Conservation (phyloP, 805 yeast species). For the Nakazawaea holstii region DNA sequence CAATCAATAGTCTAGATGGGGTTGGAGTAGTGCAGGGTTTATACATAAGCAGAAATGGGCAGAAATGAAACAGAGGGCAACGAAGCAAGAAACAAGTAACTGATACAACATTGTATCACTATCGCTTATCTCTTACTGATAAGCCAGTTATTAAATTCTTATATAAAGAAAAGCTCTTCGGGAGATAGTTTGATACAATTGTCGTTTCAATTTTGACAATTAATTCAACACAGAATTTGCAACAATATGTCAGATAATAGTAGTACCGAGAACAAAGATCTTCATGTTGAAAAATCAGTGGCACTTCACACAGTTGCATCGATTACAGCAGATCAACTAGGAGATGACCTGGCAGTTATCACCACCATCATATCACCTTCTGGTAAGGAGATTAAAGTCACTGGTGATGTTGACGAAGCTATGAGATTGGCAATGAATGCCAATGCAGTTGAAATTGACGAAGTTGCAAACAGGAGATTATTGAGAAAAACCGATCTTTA, state of each 20-base stretch:
- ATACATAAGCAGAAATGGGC: too few species aligned
- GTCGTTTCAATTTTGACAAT: too few species aligned
- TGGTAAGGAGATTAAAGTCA: constrained; percentile 13
- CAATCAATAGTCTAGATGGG: too few species aligned
- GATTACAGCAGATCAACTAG: constrained; percentile 14
- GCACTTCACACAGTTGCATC: constrained; percentile 11
- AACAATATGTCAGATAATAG: background rate
- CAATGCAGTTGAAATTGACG: constrained; percentile 22
- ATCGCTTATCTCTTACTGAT: too few species aligned
- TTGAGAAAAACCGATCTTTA: constrained; percentile 44
- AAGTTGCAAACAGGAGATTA: constrained; percentile 13
- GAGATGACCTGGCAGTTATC: constrained; percentile 11
- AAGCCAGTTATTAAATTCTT: too few species aligned
- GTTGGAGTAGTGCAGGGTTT: too few species aligned
- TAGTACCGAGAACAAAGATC: constrained; percentile 1
- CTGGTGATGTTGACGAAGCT: constrained; percentile 42
- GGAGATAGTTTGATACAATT: too few species aligned
- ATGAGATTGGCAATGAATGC: constrained; percentile 34
- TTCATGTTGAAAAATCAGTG: constrained; percentile 17
- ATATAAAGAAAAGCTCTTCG: too few species aligned
- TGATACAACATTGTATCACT: too few species aligned
- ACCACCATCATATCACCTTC: constrained; percentile 14
- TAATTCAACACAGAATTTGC: too few species aligned
- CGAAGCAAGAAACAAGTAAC: too few species aligned
- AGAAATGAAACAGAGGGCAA: too few species aligned